These are phyloP conservation scores for Mucor saturninus DNA, from an alignment of 371 early-diverging fungal species.

Conservation along the genomic window DNA sequence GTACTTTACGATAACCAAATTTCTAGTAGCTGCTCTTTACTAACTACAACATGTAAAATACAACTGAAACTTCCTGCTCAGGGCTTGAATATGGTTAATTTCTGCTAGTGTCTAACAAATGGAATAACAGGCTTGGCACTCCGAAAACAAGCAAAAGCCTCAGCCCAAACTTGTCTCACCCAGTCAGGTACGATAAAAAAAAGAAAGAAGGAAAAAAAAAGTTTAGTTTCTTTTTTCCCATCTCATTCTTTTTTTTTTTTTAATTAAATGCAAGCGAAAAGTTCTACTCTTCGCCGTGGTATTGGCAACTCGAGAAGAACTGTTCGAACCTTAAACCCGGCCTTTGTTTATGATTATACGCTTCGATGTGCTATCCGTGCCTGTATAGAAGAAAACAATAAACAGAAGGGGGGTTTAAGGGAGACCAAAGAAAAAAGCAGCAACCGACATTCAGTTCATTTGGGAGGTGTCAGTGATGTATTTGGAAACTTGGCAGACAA, in stretches of 20 bases:
- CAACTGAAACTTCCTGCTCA: too few species aligned
- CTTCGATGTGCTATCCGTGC: slow-evolving; percentile 49
- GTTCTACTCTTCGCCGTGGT: slow-evolving; percentile 33
- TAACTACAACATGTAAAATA: too few species aligned
- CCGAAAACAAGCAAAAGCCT: background rate
- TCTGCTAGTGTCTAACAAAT: too few species aligned
- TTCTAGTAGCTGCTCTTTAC: too few species aligned
- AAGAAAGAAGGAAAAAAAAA: background rate
- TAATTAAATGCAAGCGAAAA: slow-evolving; percentile 23
- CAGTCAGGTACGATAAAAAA: background rate
- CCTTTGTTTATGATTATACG: slow-evolving; percentile 42
- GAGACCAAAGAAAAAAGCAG: slow-evolving; percentile 21
- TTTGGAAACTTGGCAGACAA: slow-evolving; percentile 42
- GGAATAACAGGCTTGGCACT: background rate
- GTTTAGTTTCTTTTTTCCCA: background rate
- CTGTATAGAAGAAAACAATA: slow-evolving; percentile 35
- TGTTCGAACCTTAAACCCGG: slow-evolving; percentile 33
- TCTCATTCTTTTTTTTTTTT: background rate
- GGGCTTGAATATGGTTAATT: too few species aligned
- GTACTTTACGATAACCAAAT: too few species aligned
- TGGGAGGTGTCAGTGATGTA: slow-evolving; percentile 33
- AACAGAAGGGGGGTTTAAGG: slow-evolving; percentile 20
- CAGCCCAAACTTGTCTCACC: slow-evolving; percentile 4
- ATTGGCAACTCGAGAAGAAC: slow-evolving; percentile 30
- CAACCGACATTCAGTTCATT: slow-evolving; percentile 37